phyloP scores from a whole-genome alignment of 805 yeast species.

The Kuraishia ogatae region DNA sequence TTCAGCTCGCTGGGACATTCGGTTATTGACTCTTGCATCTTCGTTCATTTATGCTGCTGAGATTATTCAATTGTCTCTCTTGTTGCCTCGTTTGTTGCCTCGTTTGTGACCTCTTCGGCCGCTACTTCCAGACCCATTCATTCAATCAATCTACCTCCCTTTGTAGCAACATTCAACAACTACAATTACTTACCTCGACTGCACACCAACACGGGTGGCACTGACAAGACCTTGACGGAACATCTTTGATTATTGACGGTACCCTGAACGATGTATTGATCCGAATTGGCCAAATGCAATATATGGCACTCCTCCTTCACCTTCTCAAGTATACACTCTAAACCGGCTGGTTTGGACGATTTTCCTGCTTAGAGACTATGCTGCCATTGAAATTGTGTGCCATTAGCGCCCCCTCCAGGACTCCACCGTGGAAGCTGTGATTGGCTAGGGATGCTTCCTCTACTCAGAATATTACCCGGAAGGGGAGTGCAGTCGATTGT shows the following conservation, averaged over 20 bases:
- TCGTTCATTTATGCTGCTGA: too few relatives aligned
- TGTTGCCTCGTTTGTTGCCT: background rate
- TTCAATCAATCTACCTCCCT: background rate
- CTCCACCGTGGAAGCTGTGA: background rate
- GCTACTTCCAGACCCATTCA: background rate
- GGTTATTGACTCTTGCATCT: too few relatives aligned
- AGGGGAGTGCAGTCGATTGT: background rate
- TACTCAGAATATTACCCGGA: background rate
- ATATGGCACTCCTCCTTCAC: background rate
- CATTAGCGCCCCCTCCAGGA: background rate
- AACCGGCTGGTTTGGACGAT: background rate
- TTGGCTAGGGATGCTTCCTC: background rate
- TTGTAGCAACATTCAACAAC: background rate
- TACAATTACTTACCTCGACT: slow-evolving; percentile 35
- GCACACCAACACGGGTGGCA: slow-evolving; percentile 40
- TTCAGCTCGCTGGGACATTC: too few relatives aligned
- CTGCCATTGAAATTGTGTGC: background rate
- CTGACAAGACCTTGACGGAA: slow-evolving; percentile 47
- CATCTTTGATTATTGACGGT: slow-evolving; percentile 21
- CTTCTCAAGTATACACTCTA: background rate
- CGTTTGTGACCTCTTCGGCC: background rate
- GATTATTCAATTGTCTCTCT: background rate
- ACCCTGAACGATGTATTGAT: background rate
- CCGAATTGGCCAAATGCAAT: background rate
- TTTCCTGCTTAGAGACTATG: background rate